A percentile compares a stretch with the other conserved stretches of the same genome.
These are phyloP conservation scores for Sclerotinia trifoliorum DNA, from an alignment of 2,329 filamentous ascomycete species.

Conservation along the genomic window DNA sequence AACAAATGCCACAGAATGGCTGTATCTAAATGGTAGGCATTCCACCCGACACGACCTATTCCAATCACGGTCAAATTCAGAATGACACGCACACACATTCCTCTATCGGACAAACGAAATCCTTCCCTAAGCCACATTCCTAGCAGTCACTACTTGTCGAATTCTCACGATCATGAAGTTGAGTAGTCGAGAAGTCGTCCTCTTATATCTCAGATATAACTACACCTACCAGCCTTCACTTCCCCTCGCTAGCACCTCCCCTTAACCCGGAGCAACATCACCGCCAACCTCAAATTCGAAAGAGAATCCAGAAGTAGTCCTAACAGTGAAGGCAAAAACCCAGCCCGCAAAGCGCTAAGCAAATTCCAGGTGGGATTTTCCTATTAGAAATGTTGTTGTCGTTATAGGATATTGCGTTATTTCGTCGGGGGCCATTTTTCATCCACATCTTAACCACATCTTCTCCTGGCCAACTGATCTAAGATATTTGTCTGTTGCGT, in stretches of 20 bases:
- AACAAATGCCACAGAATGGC: neutral
- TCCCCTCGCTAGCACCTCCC: neutral
- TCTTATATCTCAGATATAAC: neutral
- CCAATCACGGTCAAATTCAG: neutral
- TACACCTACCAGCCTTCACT: neutral
- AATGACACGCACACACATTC: neutral
- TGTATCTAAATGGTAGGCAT: neutral
- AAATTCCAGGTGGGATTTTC: neutral
- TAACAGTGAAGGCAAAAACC: neutral
- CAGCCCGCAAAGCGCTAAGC: neutral
- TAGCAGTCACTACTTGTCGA: neutral
- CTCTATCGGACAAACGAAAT: neutral
- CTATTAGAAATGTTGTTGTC: neutral
- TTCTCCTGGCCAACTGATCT: neutral
- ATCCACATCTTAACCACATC: conserved; percentile 1
- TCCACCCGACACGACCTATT: neutral
- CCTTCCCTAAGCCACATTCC: neutral
- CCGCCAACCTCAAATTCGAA: neutral
- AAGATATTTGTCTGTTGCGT: neutral
- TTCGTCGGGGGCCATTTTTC: neutral
- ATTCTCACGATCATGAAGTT: neutral
- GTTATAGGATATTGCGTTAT: neutral
- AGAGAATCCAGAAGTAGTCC: neutral
- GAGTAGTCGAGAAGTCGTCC: neutral
- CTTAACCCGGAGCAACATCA: neutral